Conservation (phyloP, 2,329 filamentous ascomycete species). For the Fusarium sp. region DNA sequence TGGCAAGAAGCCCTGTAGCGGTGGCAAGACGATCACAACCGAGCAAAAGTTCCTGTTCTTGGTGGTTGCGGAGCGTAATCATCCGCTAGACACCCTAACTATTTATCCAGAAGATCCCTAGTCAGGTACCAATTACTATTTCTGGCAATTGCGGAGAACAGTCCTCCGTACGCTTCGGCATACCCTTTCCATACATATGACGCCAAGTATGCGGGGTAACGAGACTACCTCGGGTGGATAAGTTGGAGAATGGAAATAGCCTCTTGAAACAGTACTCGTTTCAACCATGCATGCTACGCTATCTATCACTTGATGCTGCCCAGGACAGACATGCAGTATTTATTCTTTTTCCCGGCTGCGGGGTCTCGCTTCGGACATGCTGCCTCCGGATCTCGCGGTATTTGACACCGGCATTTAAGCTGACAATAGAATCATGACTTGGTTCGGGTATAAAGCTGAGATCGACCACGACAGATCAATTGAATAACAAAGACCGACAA, state of each 20-base stretch:
- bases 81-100: background rate
- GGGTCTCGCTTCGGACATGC: background rate
- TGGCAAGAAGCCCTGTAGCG: background rate
- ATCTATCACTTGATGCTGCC: background rate
- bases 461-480: background rate
- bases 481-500: background rate
- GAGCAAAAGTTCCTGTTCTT: background rate
- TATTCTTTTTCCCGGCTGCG: background rate
- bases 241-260: background rate
- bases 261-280: background rate
- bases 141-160: background rate
- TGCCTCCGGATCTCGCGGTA: slow-evolving; percentile 1
- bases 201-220: background rate
- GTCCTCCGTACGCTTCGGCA: background rate
- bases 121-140: background rate
- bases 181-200: background rate
- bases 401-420: slow-evolving; percentile 1
- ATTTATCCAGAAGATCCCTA: background rate
- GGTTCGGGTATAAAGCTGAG: background rate
- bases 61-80: background rate
- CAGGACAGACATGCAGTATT: background rate
- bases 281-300: background rate
- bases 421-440: background rate
- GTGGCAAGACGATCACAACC: fast-evolving
- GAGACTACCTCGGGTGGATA: background rate